Evolutionary conservation across 768 basidiomycete genomes (phyloP).

Genomic region (Trametes sanguinea): DNA sequence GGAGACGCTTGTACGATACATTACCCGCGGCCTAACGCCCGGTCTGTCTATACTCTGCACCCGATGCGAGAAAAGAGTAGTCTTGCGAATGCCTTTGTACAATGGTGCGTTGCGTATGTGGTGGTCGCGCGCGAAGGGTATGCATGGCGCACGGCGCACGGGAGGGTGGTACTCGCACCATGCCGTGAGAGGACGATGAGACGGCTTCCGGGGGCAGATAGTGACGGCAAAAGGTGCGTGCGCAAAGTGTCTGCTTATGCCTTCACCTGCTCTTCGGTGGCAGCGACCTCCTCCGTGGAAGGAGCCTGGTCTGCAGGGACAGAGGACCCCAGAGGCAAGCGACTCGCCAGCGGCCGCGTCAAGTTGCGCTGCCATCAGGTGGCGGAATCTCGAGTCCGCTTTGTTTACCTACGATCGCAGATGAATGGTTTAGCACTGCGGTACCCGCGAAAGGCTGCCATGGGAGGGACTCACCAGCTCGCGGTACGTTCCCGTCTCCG

Average conservation of each 20-base stretch:
- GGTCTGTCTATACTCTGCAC: background rate
- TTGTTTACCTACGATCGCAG: conserved; percentile 52
- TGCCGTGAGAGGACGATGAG: no score
- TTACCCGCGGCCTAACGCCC: background rate
- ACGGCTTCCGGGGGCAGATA: no score
- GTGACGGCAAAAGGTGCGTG: no score
- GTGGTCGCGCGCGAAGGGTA: no score
- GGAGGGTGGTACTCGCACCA: no score
- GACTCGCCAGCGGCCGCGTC: conserved; percentile 43
- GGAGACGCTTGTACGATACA: background rate
- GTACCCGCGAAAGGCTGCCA: background rate
- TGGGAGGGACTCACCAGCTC: conserved; percentile 57
- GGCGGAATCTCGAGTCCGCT: conserved; percentile 76
- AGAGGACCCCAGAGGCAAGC: background rate
- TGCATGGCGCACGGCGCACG: no score
- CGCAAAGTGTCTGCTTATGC: background rate
- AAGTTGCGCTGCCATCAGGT: conserved; percentile 89
- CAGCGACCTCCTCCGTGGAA: background rate
- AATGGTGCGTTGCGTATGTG: background rate
- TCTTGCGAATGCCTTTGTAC: background rate
- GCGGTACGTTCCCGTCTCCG: conserved; percentile 80
- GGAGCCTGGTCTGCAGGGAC: background rate
- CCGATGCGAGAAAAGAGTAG: background rate
- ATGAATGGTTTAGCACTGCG: background rate
- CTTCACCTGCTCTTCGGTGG: background rate